These are phyloP conservation scores for Blastobotrys niveus DNA, from an alignment of 1,139 yeast species.

Conservation along the genomic window DNA sequence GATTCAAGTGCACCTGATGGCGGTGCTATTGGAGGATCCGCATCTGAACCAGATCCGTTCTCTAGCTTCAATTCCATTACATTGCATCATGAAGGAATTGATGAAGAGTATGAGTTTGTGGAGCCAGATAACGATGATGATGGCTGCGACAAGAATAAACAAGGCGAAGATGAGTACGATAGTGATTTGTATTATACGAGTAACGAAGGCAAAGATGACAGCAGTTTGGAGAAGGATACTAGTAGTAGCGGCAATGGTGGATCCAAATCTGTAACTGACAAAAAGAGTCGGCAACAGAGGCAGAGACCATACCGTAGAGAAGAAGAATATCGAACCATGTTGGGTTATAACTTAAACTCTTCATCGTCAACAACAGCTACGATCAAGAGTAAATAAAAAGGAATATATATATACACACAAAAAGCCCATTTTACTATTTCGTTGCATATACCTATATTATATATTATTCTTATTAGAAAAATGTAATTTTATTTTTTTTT, in stretches of 20 bases:
- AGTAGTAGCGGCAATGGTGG: no score
- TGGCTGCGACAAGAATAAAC: slow-evolving; percentile 1
- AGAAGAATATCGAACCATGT: slow-evolving; percentile 11
- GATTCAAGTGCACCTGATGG: neutral
- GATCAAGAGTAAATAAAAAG: neutral
- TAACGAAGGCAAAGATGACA: no score
- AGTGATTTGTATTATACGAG: no score
- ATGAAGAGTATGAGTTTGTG: slow-evolving; percentile 16
- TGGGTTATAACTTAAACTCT: slow-evolving; percentile 14
- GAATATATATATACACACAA: no score
- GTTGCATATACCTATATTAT: no score
- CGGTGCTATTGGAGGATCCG: no score
- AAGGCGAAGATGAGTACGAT: neutral
- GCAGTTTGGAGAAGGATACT: no score
- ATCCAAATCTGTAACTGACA: no score
- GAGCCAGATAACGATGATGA: slow-evolving; percentile 11
- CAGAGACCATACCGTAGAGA: neutral
- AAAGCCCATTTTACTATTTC: no score
- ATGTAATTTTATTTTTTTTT: no score
- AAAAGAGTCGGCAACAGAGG: neutral
- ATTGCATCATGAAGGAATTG: slow-evolving; percentile 54
- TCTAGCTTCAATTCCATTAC: slow-evolving; percentile 85
- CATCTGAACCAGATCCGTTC: slow-evolving; percentile 63
- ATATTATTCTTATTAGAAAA: no score
- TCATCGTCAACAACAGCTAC: neutral